Evolutionary conservation across 1,139 yeast species (phyloP).

Genomic region (Debaryomyces subglobosus): DNA sequence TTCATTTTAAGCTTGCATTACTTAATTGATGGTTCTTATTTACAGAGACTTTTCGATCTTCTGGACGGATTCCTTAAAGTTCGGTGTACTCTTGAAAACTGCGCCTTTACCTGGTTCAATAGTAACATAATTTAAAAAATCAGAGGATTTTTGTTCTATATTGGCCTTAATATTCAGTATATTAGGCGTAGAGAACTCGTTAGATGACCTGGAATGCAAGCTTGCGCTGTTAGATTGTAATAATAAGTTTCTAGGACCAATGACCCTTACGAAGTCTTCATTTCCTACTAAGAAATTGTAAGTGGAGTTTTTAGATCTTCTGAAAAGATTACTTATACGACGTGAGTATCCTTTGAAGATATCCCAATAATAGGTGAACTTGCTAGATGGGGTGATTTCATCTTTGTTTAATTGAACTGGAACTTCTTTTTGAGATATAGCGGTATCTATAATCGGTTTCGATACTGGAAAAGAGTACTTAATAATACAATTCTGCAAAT

Average conservation of each 20-base stretch:
- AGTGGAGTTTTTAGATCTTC: slow-evolving; percentile 8
- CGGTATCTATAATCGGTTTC: neutral
- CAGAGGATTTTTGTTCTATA: slow-evolving; percentile 19
- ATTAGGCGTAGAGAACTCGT: slow-evolving; percentile 4
- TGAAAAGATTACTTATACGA: neutral
- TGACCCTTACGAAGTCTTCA: slow-evolving; percentile 46
- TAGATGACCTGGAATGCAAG: slow-evolving; percentile 14
- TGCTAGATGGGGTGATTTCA: neutral
- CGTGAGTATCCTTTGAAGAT: neutral
- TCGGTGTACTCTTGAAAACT: slow-evolving; percentile 44
- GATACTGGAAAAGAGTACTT: slow-evolving; percentile 26
- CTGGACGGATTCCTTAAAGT: slow-evolving; percentile 42
- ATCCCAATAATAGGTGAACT: neutral
- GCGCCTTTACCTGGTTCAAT: slow-evolving; percentile 44
- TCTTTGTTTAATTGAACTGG: neutral
- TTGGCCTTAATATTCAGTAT: neutral
- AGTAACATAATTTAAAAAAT: slow-evolving; percentile 50
- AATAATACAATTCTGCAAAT: slow-evolving; percentile 40
- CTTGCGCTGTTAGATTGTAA: slow-evolving; percentile 41
- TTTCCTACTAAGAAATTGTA: slow-evolving; percentile 32
- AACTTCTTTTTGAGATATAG: neutral
- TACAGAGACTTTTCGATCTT: slow-evolving; percentile 23
- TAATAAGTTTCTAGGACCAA: slow-evolving; percentile 59
- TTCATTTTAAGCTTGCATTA: neutral
- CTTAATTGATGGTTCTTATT: neutral